Conservation (phyloP, 2,329 filamentous ascomycete species). For the Conoideocrella luteorostrata region DNA sequence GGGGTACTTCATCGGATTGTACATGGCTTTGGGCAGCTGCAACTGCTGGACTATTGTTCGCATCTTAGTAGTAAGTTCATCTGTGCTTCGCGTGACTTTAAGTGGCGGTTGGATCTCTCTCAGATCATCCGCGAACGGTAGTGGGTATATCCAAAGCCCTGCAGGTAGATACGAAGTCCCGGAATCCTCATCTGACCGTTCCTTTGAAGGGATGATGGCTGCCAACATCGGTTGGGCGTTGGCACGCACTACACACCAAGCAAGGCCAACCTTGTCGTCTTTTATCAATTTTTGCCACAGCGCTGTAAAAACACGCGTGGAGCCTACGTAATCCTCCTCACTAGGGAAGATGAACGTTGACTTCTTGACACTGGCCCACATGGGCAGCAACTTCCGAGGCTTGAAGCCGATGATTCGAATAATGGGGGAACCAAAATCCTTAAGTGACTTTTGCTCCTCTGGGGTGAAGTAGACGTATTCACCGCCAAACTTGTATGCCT, state of each 20-base stretch:
- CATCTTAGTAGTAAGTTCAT: slow-evolving; percentile 75
- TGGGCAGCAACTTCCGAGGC: slow-evolving; percentile 62
- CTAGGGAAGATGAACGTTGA: slow-evolving; percentile 91
- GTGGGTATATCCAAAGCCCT: slow-evolving; percentile 80
- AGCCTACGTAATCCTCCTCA: slow-evolving; percentile 84
- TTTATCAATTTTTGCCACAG: slow-evolving; percentile 80
- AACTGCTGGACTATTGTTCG: slow-evolving; percentile 74
- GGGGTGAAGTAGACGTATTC: slow-evolving; percentile 80
- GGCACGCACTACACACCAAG: slow-evolving; percentile 79
- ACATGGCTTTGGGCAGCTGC: slow-evolving; percentile 78
- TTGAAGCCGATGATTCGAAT: slow-evolving; percentile 96
- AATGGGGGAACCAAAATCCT: slow-evolving; percentile 72
- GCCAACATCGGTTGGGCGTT: slow-evolving; percentile 76
- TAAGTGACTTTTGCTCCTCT: slow-evolving; percentile 74
- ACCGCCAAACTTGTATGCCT: slow-evolving; percentile 93
- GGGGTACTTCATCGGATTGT: slow-evolving; percentile 80
- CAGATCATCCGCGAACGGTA: slow-evolving; percentile 87
- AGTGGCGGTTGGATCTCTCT: slow-evolving; percentile 62
- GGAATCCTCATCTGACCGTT: slow-evolving; percentile 56
- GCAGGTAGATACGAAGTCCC: slow-evolving; percentile 68
- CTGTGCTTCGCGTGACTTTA: slow-evolving; percentile 50
- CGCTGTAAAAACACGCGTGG: slow-evolving; percentile 85
- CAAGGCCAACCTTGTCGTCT: slow-evolving; percentile 74
- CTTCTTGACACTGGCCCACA: slow-evolving; percentile 81
- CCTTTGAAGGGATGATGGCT: slow-evolving; percentile 71